A percentile compares a stretch with the other conserved stretches of the same genome.
Conservation (phyloP, 768 basidiomycete genomes). For the Kondoa malvinella region DNA sequence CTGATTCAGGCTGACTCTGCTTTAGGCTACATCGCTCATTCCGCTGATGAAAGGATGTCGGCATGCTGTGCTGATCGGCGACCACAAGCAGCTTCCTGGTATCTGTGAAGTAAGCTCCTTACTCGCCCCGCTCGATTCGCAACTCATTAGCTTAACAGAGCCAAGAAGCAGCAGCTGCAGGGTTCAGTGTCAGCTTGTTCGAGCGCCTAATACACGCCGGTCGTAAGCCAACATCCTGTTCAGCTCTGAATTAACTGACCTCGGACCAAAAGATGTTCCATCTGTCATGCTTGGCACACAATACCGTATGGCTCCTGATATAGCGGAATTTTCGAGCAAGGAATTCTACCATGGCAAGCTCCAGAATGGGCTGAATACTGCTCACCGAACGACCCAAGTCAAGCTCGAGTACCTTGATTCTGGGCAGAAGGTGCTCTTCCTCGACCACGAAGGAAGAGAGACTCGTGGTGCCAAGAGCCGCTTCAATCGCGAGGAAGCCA, state of each 20-base stretch:
- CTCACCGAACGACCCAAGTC: background rate
- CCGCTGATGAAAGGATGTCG: conserved; percentile 81
- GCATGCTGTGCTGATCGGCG: conserved; percentile 81
- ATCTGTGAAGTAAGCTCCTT: conserved; percentile 39
- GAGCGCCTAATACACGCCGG: conserved; percentile 73
- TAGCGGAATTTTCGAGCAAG: conserved; percentile 66
- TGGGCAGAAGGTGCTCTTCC: conserved; percentile 50
- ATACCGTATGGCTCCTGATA: conserved; percentile 86
- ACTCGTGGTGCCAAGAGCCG: conserved; percentile 51
- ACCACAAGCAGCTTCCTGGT: conserved; percentile 88
- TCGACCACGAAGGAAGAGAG: conserved; percentile 62
- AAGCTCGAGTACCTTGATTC: conserved; percentile 5
- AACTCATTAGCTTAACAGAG: conserved; percentile 33
- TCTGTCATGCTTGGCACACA: conserved; percentile 72
- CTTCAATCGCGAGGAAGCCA: conserved; percentile 59
- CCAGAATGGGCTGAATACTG: background rate
- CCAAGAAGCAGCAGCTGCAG: conserved; percentile 51
- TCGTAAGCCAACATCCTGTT: conserved; percentile 37
- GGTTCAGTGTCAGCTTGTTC: conserved; percentile 65
- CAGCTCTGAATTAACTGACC: background rate
- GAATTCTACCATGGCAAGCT: conserved; percentile 48
- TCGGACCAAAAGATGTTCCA: conserved; percentile 11
- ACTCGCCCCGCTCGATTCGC: background rate
- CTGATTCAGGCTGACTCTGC: background rate
- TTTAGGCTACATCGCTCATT: conserved; percentile 57